These are phyloP conservation scores for Capronia americana DNA, from an alignment of 2,329 filamentous ascomycete species.

Conservation along the genomic window DNA sequence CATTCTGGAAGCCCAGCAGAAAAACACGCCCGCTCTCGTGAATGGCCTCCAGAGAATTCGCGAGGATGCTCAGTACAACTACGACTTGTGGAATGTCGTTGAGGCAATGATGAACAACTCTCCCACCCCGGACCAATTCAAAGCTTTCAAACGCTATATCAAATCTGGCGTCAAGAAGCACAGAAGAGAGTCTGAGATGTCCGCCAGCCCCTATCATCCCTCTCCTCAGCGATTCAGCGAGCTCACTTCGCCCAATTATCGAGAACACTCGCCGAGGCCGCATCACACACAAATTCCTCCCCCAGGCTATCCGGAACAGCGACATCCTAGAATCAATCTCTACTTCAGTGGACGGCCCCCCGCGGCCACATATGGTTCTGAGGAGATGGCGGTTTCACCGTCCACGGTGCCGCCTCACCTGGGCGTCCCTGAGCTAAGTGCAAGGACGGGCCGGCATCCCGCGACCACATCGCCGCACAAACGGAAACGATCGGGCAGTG, in stretches of 20 bases:
- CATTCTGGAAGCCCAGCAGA: slow-evolving; percentile 34
- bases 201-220: slow-evolving; percentile 29
- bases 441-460: slow-evolving; percentile 12
- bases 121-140: slow-evolving; percentile 37
- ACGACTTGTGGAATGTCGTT: slow-evolving; percentile 37
- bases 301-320: slow-evolving; percentile 16
- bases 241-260: slow-evolving; percentile 21
- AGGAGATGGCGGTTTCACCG: slow-evolving; percentile 19
- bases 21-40: slow-evolving; percentile 34
- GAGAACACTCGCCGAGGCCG: slow-evolving; percentile 15
- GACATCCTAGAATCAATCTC: slow-evolving; percentile 22
- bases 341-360: slow-evolving; percentile 23
- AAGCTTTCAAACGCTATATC: slow-evolving; percentile 40
- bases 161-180: slow-evolving; percentile 38
- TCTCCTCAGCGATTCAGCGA: slow-evolving; percentile 25
- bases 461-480: slow-evolving; percentile 27
- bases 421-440: slow-evolving; percentile 12
- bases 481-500: slow-evolving; percentile 38
- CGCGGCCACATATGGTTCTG: slow-evolving; percentile 7
- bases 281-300: slow-evolving; percentile 6
- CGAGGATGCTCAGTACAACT: slow-evolving; percentile 33
- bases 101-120: slow-evolving; percentile 37
- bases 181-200: slow-evolving; percentile 31
- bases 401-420: slow-evolving; percentile 12
- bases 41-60: slow-evolving; percentile 35